A percentile compares a stretch with the other conserved stretches of the same genome.
Evolutionary conservation across 139 green algal genomes (phyloP).

Genomic region (Haematococcus sp.): DNA sequence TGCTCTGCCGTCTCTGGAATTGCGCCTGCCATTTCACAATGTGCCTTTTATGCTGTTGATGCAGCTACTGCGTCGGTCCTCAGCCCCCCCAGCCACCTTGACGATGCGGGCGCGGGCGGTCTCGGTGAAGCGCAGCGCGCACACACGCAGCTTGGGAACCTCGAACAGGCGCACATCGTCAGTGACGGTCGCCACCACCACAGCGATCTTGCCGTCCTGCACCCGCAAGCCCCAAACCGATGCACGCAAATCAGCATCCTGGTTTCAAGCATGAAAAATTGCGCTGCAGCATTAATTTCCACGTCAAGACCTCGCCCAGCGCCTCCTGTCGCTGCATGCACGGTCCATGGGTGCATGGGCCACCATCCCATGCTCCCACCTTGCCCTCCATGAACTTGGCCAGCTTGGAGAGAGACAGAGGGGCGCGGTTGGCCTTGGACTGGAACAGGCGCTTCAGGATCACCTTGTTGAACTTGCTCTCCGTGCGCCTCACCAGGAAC

Average conservation of each 20-base stretch:
- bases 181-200: conserved; percentile 93
- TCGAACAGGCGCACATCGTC: conserved; percentile 92
- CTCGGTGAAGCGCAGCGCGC: conserved; percentile 93
- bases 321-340: not conserved
- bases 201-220: conserved; percentile 86
- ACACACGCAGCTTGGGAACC: conserved; percentile 90
- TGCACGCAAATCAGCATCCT: not conserved
- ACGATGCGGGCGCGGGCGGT: conserved; percentile 95
- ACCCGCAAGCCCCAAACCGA: not conserved
- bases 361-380: conserved; percentile 43
- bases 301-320: not conserved
- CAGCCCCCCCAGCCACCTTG: conserved; percentile 75
- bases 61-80: no score
- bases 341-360: not conserved
- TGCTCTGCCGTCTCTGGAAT: no score
- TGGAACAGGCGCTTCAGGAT: conserved; percentile 96
- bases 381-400: conserved; percentile 91
- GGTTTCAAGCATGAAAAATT: not conserved
- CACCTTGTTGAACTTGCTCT: conserved; percentile 97
- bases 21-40: no score
- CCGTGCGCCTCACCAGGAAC: conserved; percentile 93
- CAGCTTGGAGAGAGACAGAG: conserved; percentile 94
- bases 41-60: no score
- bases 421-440: conserved; percentile 92
- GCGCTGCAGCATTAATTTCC: no score